Percentiles rank a stretch among this genome's conserved stretches.
These are phyloP conservation scores for Elaeis guineensis DNA, from an alignment of 176 grass and related monocot genomes.

Conservation along the genomic window DNA sequence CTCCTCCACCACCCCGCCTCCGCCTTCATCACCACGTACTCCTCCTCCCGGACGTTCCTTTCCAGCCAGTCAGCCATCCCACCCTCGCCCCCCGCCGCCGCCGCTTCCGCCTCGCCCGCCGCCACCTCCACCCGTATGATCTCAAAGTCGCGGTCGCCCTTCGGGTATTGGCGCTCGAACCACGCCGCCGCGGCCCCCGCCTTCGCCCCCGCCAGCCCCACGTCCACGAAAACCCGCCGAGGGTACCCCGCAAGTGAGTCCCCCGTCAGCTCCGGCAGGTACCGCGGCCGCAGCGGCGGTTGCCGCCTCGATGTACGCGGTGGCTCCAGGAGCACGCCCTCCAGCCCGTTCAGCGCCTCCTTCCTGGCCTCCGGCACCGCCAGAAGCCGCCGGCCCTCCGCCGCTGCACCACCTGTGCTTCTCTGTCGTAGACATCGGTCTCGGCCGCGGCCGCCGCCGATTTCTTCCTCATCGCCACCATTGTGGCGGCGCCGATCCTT, in stretches of 20 bases:
- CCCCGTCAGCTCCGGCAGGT: conserved; percentile 35
- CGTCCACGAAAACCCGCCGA: conserved; percentile 42
- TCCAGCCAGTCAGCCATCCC: conserved; percentile 44
- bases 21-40: conserved; percentile 63
- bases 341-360: conserved; percentile 34
- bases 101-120: background rate
- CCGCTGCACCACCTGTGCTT: background rate
- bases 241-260: conserved; percentile 35
- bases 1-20: conserved; percentile 33
- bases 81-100: background rate
- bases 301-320: conserved; percentile 4
- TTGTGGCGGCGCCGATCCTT: conserved; percentile 1
- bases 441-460: too few relatives aligned
- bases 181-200: conserved; percentile 15
- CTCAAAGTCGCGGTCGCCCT: conserved; percentile 37
- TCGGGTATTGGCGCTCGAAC: conserved; percentile 51
- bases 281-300: conserved; percentile 17
- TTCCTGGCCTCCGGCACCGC: conserved; percentile 24
- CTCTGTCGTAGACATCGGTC: background rate
- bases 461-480: conserved; percentile 26
- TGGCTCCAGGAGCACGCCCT: conserved; percentile 46
- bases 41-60: conserved; percentile 38
- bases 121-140: conserved; percentile 30
- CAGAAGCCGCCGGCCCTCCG: conserved; percentile 21
- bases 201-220: conserved; percentile 4